Evolutionary conservation across 257 asterid species (phyloP).

Genomic region (Capsicum chinense): DNA sequence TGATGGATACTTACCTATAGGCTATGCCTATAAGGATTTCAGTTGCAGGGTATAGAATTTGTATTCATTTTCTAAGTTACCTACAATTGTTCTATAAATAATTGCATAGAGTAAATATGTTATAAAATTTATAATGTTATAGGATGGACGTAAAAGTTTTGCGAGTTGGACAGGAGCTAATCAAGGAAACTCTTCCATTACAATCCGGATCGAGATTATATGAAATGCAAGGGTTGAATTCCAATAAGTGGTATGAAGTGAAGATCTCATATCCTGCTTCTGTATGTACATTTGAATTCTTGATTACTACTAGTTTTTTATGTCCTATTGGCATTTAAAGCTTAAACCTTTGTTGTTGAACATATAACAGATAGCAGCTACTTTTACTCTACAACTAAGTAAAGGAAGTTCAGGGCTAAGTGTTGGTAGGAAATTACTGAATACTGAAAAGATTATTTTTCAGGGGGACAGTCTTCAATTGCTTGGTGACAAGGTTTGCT

Average conservation of each 20-base stretch:
- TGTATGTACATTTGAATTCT: constrained; percentile 57
- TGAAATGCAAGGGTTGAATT: constrained; percentile 66
- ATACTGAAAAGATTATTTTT: constrained; percentile 86
- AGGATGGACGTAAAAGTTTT: constrained; percentile 51
- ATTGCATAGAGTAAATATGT: not conserved
- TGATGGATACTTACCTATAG: not conserved
- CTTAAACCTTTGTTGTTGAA: constrained; percentile 28
- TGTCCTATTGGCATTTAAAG: constrained; percentile 25
- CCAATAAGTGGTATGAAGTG: constrained; percentile 82
- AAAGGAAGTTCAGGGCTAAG: constrained; percentile 53
- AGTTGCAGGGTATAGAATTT: not conserved
- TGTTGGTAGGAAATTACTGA: constrained; percentile 74
- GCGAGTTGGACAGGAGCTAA: constrained; percentile 66
- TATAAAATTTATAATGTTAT: constrained; percentile 26
- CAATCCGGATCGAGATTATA: constrained; percentile 68
- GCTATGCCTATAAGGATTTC: not conserved
- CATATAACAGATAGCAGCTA: constrained; percentile 73
- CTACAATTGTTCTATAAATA: not conserved
- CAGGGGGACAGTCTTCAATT: constrained; percentile 47
- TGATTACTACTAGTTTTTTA: not conserved
- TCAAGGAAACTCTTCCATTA: constrained; percentile 60
- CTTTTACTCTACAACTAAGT: constrained; percentile 69
- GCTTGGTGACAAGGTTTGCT: constrained; percentile 48
- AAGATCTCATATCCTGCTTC: constrained; percentile 97
- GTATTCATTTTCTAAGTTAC: not conserved